Evolutionary conservation across 2,329 filamentous ascomycete species (phyloP), one percentile per base, ranked within the genome.

Genomic region (Aureobasidium sp.): DNA sequence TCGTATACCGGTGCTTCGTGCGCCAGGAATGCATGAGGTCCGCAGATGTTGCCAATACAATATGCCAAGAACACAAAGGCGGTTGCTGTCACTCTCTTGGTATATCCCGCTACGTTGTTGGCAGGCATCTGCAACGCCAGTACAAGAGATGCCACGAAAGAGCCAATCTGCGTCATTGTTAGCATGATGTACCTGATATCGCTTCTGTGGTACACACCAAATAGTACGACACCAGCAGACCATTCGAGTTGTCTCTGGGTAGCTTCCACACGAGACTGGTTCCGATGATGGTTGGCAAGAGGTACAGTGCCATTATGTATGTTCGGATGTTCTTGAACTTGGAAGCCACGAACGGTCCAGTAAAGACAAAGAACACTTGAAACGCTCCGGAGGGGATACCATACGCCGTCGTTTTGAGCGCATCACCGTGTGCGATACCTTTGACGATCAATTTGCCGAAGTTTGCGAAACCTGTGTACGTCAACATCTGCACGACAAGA

Each of bases 391-490:
- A 76, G 0, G 82, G 83, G 36, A 85, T 84, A 0, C 81, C 82
- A 3, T 82, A 74, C 0, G 78, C 78, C 0, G 80, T 82, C 0
- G 82, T 83, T 8, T 74, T 67, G 0, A 82, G 72, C 0, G 78
- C 66, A 52, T 78, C 73, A 12, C 67, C 67, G 1, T 68, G 66
- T 20, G 77, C 77, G 2, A 82, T 70, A 1, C 79, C 76, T 62
- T 83, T 82, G 68, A 84, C 77, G 60, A 84, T 83, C 26, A 82
- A 74, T 61, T 81, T 83, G 42, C 79, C 78, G 64, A 84, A 84
- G 65, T 81, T 83, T 5, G 81, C 78, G 9, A 82, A 70, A 29
- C 53, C 53, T 57, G 41, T 34, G 5, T n/a, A 12, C 8, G 41
- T 57, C 39, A 57, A 27, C 23, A 17, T 26, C 15, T 48, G 46